These are phyloP conservation scores for Boehmeria nivea DNA, from an alignment of 306 rosid species.

Conservation along the genomic window DNA sequence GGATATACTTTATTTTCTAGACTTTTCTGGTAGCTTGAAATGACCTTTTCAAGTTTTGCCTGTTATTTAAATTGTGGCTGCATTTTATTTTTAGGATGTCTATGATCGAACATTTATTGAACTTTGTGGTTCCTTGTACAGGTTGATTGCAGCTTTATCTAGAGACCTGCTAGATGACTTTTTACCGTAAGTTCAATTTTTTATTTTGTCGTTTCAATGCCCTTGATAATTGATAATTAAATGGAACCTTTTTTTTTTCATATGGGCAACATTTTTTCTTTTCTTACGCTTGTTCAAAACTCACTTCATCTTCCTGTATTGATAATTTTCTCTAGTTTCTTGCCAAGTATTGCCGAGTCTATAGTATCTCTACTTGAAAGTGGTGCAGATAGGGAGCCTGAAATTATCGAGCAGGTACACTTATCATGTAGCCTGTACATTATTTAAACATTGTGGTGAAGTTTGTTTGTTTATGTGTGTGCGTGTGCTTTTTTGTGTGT, in stretches of 20 bases:
- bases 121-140: conserved; percentile 32
- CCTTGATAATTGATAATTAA: not conserved
- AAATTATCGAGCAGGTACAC: conserved; percentile 75
- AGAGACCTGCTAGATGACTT: conserved; percentile 79
- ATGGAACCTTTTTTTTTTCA: not conserved
- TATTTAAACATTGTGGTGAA: not conserved
- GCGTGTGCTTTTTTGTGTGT: too few relatives aligned
- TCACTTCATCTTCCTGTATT: conserved; percentile 1
- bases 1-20: too few relatives aligned
- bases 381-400: conserved; percentile 88
- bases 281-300: not conserved
- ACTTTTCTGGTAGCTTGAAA: too few relatives aligned
- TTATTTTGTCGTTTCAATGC: conserved; percentile 9
- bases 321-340: conserved; percentile 33
- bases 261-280: not conserved
- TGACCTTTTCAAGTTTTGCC: too few relatives aligned
- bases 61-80: too few relatives aligned
- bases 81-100: too few relatives aligned
- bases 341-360: conserved; percentile 61
- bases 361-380: conserved; percentile 61
- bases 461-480: not conserved
- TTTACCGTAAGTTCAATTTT: conserved; percentile 63
- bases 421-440: not conserved
- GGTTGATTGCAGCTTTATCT: conserved; percentile 72
- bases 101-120: not conserved